Base-by-base conservation (phyloP, 495 filamentous ascomycete species). In the Letharia columbiana region DNA sequence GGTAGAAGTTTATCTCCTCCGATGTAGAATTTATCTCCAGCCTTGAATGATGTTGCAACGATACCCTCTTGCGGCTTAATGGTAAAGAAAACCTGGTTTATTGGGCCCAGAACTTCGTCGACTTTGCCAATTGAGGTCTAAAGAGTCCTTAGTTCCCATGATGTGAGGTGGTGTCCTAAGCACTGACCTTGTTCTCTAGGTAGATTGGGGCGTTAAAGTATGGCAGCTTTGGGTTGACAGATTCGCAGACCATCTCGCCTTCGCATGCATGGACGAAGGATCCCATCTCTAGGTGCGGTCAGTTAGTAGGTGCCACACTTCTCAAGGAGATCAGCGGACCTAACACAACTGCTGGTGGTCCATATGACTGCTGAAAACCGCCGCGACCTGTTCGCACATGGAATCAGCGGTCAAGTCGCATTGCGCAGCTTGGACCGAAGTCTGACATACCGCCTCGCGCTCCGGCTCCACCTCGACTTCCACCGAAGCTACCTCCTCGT, bases 151-250 rank as follows among this genome's bases (percentile, higher is more conserved):
- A 70, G 54, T 50, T 41, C 35, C 12, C 8, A 20, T 45, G 17
- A 23, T 10, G 12, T 23, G 37, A 33, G 50, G 17, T 40, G 23
- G 23, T 60, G 54, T 35, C 33, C 40, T 45, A 54, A 54, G 66
- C 7, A 70, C 74, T 64, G 73, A 90, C 90, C 85, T 97, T 98
- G 82, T 98, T 98, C 83, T 98, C 92, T 61, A 98, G 87, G 81
- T 92, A 98, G 73, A 98, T 96, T 61, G 91, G 91, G 49, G 95
- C 94, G 80, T 98, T 98, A 87, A 98, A 98, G 78, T 97, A 96
- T 58, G 94, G 94, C 62, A 98, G 89, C 80, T 97, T 98, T 64
- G 90, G 82, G 81, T 96, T 98, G 76, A 88, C 85, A 63, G 89
- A 92, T 78, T 90, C 85, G 87, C 92, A 96, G 67, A 98, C 86